Percentiles rank a stretch among this genome's conserved stretches.
Conservation (phyloP, 1,139 yeast genomes). For the Candida anutae region DNA sequence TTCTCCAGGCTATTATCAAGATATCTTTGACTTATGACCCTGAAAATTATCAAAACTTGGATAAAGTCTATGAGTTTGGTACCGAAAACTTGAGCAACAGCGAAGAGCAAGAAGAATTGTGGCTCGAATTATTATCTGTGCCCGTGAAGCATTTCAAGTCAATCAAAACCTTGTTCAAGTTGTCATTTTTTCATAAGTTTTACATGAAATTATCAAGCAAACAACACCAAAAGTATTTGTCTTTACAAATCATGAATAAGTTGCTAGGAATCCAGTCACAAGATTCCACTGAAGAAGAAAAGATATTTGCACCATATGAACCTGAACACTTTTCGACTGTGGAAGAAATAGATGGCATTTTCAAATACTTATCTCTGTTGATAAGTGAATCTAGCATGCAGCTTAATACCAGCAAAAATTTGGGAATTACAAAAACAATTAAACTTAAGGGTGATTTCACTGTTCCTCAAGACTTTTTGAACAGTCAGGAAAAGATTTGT, state of each 20-base stretch:
- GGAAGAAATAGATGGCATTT: slow-evolving; percentile 38
- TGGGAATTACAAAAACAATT: slow-evolving; percentile 30
- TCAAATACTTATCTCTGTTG: slow-evolving; percentile 34
- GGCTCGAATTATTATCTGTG: slow-evolving; percentile 48
- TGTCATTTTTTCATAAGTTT: slow-evolving; percentile 37
- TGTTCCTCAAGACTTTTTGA: slow-evolving; percentile 31
- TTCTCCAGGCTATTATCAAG: slow-evolving; percentile 58
- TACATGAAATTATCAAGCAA: slow-evolving; percentile 27
- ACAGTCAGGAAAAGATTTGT: slow-evolving; percentile 63
- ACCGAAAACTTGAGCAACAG: slow-evolving; percentile 12
- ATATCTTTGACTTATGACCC: slow-evolving; percentile 66
- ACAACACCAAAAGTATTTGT: slow-evolving; percentile 29
- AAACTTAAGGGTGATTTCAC: slow-evolving; percentile 24
- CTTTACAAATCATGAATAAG: slow-evolving; percentile 36
- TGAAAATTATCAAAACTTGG: slow-evolving; percentile 50
- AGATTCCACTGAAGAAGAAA: slow-evolving; percentile 5
- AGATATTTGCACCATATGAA: slow-evolving; percentile 9
- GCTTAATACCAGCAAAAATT: slow-evolving; percentile 26
- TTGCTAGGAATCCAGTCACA: slow-evolving; percentile 8
- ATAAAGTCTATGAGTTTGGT: slow-evolving; percentile 54
- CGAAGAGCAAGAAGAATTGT: slow-evolving; percentile 31
- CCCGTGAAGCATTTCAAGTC: slow-evolving; percentile 44
- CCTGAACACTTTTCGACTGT: slow-evolving; percentile 8
- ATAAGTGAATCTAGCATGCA: slow-evolving; percentile 23
- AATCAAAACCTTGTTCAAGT: slow-evolving; percentile 18